Evolutionary conservation across 176 grass and related monocot genomes (phyloP), one percentile per base, ranked within the genome.

Genomic region (Urochloa ruziziensis): DNA sequence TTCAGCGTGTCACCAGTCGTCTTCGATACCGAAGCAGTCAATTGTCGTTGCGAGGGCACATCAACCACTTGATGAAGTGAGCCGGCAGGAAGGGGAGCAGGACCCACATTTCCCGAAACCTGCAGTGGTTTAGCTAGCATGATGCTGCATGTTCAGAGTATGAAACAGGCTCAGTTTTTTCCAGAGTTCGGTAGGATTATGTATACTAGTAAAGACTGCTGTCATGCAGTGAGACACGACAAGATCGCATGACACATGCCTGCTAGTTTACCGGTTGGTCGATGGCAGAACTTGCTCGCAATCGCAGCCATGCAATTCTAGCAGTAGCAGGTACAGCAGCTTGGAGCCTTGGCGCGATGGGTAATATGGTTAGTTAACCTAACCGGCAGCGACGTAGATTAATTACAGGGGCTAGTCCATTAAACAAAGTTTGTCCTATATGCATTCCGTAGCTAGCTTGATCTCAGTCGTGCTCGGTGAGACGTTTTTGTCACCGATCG

Each of bases 401-500:
- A 42, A 49, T 16, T 36, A 58, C 34, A 3, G 42, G n/a, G 72
- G 54, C n/a, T 10, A 16, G 34, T 30, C 43, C 70, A 75, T 15
- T 83, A 64, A 44, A 70, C 47, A 71, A 79, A 13, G 4, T n/a
- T n/a, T n/a, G 48, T 19, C 11, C 21, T 37, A 64, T 16, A 1
- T n/a, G 6, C 14, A 33, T 37, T 14, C 42, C 52, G 32, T 53
- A 32, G 53, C 61, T n/a, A 19, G 18, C 6, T 40, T 9, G 39
- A 48, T 80, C 67, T 52, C 17, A 32, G 56, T 63, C 67, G 13
- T 29, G 32, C 43, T 35, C 29, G 62, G 70, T 74, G 68, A 39
- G 84, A 80, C 6, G 68, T 66, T 74, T 74, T 74, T 66, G 58
- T 86, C 77, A 42, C 46, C 3, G 27, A 72, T 66, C 48, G 9